Base-by-base conservation (phyloP, 805 yeast species). In the Ogataea haglerorum region DNA sequence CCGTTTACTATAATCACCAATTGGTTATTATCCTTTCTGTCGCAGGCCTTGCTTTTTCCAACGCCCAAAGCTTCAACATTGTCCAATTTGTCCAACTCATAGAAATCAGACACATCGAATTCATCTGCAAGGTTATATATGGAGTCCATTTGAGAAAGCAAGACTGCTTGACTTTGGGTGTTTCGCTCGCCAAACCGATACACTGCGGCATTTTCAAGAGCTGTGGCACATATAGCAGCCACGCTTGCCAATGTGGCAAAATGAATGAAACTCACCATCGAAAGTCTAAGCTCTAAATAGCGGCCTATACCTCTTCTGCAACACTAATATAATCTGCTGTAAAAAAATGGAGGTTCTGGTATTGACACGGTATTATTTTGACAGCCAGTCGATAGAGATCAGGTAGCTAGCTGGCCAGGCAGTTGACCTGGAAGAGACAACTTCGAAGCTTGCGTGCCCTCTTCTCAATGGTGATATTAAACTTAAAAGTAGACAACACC, bases 91-190 rank as follows among this genome's bases (percentile, higher is more conserved):
- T 64, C 65, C 29, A 72, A 42, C 23, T 57, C 51, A 47, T 64
- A 67, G 43, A 57, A 56, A 16, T 61, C 64, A 16, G 71, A 63
- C 17, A 69, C 62, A 16, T 64, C 74, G 38, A 71, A 63, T 41
- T 63, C 66, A 48, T 73, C 76, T 27, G 76, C 71, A 46, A 75
- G 64, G 50, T 69, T 71, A 40, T 67, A 53, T 23, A 65, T 54
- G 2, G 75, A 69, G 36, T 67, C 68, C 18, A 54, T 36, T 23
- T 49, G 53, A 7, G 57, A 47, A 22, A 62, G 42, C 9, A 48
- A 34, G 22, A 54, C 47, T 7, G 25, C 15, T 10, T 34, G 26
- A 26, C 18, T 14, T 10, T 23, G 21, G 19, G 19, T 30, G 12
- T 36, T n/a, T 5, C 36, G 36, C 18, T 42, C 46, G 18, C 44